These are phyloP conservation scores for Ramaria rubella DNA, from an alignment of 768 basidiomycete genomes.

Conservation along the genomic window DNA sequence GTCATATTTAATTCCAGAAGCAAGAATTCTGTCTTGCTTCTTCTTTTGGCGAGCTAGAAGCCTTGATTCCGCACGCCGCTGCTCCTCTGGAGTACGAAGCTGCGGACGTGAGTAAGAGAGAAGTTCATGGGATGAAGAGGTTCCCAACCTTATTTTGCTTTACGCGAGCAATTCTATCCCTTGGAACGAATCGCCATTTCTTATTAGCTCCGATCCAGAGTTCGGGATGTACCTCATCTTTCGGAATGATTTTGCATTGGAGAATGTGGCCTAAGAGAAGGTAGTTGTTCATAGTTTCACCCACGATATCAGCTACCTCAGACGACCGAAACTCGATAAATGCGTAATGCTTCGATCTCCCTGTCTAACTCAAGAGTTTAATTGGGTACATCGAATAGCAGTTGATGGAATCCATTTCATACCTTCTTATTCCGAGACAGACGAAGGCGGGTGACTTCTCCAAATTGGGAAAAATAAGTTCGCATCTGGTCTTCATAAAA, in stretches of 20 bases:
- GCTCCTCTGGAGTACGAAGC: constrained; percentile 70
- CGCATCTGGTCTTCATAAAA: constrained; percentile 95
- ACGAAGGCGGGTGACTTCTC: constrained; percentile 78
- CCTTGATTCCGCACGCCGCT: constrained; percentile 55
- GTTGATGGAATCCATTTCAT: neutral
- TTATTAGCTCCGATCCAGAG: constrained; percentile 97
- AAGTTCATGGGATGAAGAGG: neutral
- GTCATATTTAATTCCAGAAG: constrained; percentile 82
- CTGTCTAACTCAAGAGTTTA: constrained; percentile 52
- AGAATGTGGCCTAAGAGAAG: constrained; percentile 91
- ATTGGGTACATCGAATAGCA: neutral
- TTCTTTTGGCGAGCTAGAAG: constrained; percentile 70
- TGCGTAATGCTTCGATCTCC: constrained; percentile 92
- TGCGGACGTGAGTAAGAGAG: constrained; percentile 22
- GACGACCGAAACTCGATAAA: constrained; percentile 92
- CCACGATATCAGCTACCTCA: constrained; percentile 88
- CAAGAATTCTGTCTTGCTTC: constrained; percentile 72
- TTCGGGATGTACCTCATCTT: constrained; percentile 85
- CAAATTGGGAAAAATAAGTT: constrained; percentile 93
- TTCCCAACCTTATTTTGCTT: constrained; percentile 73
- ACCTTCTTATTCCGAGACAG: constrained; percentile 94
- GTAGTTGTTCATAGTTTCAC: constrained; percentile 99
- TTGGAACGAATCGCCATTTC: constrained; percentile 77
- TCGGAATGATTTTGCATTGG: constrained; percentile 83
- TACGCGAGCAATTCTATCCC: constrained; percentile 58